Percentiles rank a stretch among this genome's conserved stretches.
phyloP scores from a whole-genome alignment of 176 grass and related monocot species.

The Paspalum vaginatum region DNA sequence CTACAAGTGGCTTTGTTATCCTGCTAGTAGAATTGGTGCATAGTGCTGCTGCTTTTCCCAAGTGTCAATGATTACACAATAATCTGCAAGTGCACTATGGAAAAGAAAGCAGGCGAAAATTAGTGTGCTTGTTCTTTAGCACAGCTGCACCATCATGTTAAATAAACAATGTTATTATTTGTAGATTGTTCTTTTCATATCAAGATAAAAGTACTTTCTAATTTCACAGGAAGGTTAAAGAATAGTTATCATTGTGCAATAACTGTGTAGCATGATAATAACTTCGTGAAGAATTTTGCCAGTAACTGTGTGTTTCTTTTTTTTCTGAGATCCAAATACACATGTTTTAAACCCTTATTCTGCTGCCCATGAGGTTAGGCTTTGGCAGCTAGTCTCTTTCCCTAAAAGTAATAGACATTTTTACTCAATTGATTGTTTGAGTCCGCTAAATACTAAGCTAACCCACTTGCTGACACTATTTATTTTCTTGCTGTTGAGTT shows the following conservation, averaged over 20 bases:
- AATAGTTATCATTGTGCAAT: background rate
- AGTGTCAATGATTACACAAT: constrained; percentile 13
- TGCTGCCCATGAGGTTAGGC: constrained; percentile 16
- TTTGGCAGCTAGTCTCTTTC: background rate
- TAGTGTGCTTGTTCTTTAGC: constrained; percentile 12
- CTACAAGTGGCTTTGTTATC: background rate
- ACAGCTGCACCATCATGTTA: background rate
- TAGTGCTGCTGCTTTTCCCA: constrained; percentile 16
- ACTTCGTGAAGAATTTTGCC: background rate
- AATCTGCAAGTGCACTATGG: background rate
- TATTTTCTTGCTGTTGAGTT: constrained; percentile 13
- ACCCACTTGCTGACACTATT: background rate
- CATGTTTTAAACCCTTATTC: background rate
- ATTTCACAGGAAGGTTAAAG: constrained; percentile 9
- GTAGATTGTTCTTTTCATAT: constrained; percentile 14
- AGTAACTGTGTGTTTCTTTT: background rate
- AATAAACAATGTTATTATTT: background rate
- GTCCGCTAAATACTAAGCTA: constrained; percentile 20
- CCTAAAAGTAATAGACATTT: background rate
- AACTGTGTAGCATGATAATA: background rate
- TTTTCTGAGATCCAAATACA: background rate
- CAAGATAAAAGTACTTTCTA: constrained; percentile 5
- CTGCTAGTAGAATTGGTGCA: constrained; percentile 13
- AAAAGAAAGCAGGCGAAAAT: constrained; percentile 10
- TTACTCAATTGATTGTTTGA: constrained; percentile 20